Evolutionary conservation across 805 yeast genomes (phyloP), one percentile per base, ranked within the genome.

Genomic region (Ogataea populi-albae): DNA sequence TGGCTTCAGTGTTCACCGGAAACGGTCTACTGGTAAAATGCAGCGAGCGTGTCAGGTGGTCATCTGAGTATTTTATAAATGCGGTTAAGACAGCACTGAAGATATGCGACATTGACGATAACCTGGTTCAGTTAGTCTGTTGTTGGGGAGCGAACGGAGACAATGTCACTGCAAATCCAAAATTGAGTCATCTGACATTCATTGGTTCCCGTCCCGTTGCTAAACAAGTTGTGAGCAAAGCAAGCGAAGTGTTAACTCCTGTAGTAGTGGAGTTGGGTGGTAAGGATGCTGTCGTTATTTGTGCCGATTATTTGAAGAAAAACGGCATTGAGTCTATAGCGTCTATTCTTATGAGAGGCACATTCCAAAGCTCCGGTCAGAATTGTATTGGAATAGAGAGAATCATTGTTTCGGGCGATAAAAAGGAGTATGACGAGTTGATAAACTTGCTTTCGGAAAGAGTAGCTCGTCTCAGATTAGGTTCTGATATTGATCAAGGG

Each of bases 311-410:
- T 25, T 66, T 75, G 43, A 77, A 80, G 45, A 46, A 64, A 18
- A 54, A 64, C 19, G 61, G 64, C 4, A 46, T 75, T 26, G 60
- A 69, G 6, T 62, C 71, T 4, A 64, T 82, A 26, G 80, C 95
- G 0, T 86, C 96, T 11, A 79, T 88, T 17, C 73, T 93, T 25
- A 73, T 93, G 82, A 73, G 99, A 54, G 99, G 98, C 23, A 82
- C 96, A 1, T 93, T 91, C 67, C 99, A 93, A 64, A 84, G 95
- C 35, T 85, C 96, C 0, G 99, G 99, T 9, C 99, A 93, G 64
- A 93, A 93, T 58, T 93, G 99, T 65, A 93, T 93, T 53, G 98
- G 99, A 24, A 85, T 93, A 36, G 99, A 93, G 64, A 73, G 98
- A 39, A 94, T 93, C 5, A 81, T 93, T 44, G 87, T 89, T 23